Evolutionary conservation across 2,329 filamentous ascomycete genomes (phyloP).

Genomic region (Fusarium miscanthi): DNA sequence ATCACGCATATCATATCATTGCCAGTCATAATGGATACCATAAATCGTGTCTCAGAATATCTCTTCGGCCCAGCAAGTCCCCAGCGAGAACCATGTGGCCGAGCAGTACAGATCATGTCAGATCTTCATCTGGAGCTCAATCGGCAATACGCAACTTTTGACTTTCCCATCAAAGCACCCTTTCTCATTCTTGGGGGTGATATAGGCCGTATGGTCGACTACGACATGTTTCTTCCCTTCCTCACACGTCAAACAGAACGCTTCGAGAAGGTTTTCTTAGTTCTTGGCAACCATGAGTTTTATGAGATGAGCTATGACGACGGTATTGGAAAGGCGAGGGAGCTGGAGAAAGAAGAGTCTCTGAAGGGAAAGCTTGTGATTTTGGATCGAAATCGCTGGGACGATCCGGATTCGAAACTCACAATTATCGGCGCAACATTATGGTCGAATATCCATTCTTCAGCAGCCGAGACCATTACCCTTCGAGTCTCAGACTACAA

Average conservation of each 20-base stretch:
- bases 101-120: constrained; percentile 54
- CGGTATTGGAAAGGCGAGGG: constrained; percentile 52
- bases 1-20: neutral
- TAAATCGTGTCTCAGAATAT: constrained; percentile 37
- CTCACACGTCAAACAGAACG: constrained; percentile 54
- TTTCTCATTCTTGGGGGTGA: constrained; percentile 62
- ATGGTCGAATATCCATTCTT: constrained; percentile 62
- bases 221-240: constrained; percentile 58
- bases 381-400: constrained; percentile 55
- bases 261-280: constrained; percentile 59
- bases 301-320: constrained; percentile 56
- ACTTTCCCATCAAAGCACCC: constrained; percentile 54
- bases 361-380: constrained; percentile 55
- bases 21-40: constrained; percentile 19
- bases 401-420: constrained; percentile 55
- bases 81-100: constrained; percentile 33
- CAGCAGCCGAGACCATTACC: constrained; percentile 53
- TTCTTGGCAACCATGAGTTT: constrained; percentile 67
- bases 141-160: constrained; percentile 56
- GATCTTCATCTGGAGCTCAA: constrained; percentile 63
- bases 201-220: constrained; percentile 61
- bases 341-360: constrained; percentile 52
- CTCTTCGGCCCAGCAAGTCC: constrained; percentile 27
- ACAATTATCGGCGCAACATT: constrained; percentile 68
- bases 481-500: constrained; percentile 64